Base-by-base conservation (phyloP, 2,329 filamentous ascomycete species). In the Colletotrichum filicis region DNA sequence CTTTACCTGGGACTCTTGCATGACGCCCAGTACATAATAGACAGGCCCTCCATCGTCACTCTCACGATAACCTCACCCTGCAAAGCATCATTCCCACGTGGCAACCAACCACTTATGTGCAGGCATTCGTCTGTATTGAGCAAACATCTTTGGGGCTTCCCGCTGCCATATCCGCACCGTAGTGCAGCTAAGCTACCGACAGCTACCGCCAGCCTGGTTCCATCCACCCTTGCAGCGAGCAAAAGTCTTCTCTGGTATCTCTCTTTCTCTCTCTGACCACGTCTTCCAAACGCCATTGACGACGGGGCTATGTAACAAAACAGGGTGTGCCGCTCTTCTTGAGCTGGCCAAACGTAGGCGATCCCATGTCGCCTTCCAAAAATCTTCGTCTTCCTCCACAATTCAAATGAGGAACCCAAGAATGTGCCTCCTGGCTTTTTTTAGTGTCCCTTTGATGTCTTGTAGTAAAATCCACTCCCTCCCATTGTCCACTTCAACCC, bases 161-260 rank as follows among this genome's bases (percentile, higher is more conserved):
- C 42, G 42, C 42, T 49, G 19, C 19, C 4, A 8, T 22, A 42
- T 42, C 37, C 37, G 37, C 37, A 49, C 37, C 37, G 14, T 2
- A 49, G 42, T 49, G 42, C 12, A n/a, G 46, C 30, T 63, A 11
- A 46, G 24, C 22, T 58, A 14, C 19, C 26, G 19, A 22, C 35
- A 61, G 22, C 53, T 53, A 55, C 53, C 28, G 24, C 56, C 32
- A 49, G 56, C 46, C 46, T 37, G 49, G n/a, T 22, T 57, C 59
- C 53, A 22, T 64, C 35, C 19, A 19, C 66, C 37, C 24, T 37
- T 57, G 49, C 66, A 26, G 67, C 56, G 56, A 70, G 52, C 22
- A 56, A 73, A 69, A n/a, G 59, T 70, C 59, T 70, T 70, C 66
- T 73, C 66, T 73, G 66, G 70, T 70, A 73, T 73, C 66, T 73